Percentiles rank a stretch among this genome's conserved stretches.
Conservation (phyloP, 495 filamentous ascomycete species). For the Friedmanniomyces simplex region DNA sequence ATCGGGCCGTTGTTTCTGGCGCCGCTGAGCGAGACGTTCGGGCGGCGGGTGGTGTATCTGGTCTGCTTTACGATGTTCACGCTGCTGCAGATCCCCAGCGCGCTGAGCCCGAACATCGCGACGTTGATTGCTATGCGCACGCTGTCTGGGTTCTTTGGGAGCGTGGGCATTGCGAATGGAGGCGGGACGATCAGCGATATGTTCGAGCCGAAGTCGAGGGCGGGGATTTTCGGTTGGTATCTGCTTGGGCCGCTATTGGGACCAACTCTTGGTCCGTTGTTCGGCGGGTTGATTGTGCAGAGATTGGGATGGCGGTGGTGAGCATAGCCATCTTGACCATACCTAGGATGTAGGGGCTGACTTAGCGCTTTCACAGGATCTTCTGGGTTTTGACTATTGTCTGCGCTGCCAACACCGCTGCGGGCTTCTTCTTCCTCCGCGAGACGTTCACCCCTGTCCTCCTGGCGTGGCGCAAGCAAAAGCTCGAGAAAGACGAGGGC, state of each 20-base stretch:
- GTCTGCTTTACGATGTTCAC: conserved; percentile 24
- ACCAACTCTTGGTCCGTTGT: conserved; percentile 23
- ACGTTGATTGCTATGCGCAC: conserved; percentile 27
- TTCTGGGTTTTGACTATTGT: conserved; percentile 28
- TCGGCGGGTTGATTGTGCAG: conserved; percentile 25
- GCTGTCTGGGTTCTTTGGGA: conserved; percentile 30
- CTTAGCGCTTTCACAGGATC: conserved; percentile 2
- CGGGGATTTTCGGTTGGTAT: conserved; percentile 25
- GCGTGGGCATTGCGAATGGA: conserved; percentile 28
- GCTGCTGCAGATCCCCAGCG: conserved; percentile 29
- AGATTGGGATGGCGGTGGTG: conserved; percentile 22
- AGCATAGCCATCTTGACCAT: too few relatives aligned
- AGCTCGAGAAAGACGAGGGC: conserved; percentile 16
- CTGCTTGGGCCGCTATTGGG: conserved; percentile 24
- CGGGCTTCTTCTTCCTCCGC: conserved; percentile 23
- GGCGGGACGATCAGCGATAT: conserved; percentile 26
- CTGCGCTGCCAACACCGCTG: conserved; percentile 21
- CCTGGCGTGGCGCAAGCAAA: conserved; percentile 15
- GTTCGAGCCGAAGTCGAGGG: conserved; percentile 21
- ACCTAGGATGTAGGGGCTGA: too few relatives aligned
- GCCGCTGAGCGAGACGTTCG: conserved; percentile 25
- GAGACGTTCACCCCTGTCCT: conserved; percentile 25
- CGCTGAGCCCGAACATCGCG: conserved; percentile 22
- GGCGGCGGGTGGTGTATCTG: conserved; percentile 21
- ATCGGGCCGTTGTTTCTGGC: conserved; percentile 24